Evolutionary conservation across 139 green algal genomes (phyloP).

Genomic region (Chlamydomonas sphaeroides): DNA sequence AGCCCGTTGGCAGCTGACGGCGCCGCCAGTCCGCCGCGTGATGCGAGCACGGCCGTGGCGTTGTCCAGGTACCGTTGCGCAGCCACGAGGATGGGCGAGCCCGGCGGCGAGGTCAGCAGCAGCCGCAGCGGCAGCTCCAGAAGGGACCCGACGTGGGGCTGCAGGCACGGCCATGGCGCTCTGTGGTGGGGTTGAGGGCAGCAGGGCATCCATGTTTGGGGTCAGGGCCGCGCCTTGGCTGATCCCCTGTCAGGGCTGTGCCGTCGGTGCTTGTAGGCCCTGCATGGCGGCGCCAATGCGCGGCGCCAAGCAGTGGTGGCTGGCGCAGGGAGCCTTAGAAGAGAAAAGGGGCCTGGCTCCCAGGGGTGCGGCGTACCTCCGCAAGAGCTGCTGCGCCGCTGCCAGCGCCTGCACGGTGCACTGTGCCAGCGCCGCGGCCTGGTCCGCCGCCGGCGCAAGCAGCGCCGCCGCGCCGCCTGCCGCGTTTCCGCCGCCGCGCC

Average conservation of each 20-base stretch:
- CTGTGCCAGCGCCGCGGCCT: not conserved
- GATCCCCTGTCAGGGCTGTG: too few relatives aligned
- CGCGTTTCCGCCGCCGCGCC: too few relatives aligned
- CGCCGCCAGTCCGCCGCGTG: too few relatives aligned
- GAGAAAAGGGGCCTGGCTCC: too few relatives aligned
- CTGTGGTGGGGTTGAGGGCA: not conserved
- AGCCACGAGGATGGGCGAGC: not conserved
- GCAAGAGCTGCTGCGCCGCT: slow-evolving; percentile 32
- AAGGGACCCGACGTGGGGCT: not conserved
- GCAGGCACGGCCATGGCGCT: not conserved
- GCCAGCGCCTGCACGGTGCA: slow-evolving; percentile 26
- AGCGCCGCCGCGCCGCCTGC: not conserved
- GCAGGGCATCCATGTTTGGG: too few relatives aligned
- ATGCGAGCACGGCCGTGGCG: not conserved
- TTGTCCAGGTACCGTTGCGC: slow-evolving; percentile 36
- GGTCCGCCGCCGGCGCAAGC: not conserved
- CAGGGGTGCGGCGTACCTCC: slow-evolving; percentile 10
- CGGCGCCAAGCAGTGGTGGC: too few relatives aligned
- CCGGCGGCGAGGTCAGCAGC: slow-evolving; percentile 6
- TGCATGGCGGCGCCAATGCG: too few relatives aligned
- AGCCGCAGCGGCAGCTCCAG: slow-evolving; percentile 40
- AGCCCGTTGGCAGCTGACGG: too few relatives aligned
- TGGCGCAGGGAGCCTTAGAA: too few relatives aligned
- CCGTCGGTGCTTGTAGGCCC: too few relatives aligned
- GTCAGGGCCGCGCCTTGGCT: too few relatives aligned